Percentiles rank a stretch among this genome's conserved stretches.
Conservation (phyloP, 768 basidiomycete species). For the Calocera cornea region DNA sequence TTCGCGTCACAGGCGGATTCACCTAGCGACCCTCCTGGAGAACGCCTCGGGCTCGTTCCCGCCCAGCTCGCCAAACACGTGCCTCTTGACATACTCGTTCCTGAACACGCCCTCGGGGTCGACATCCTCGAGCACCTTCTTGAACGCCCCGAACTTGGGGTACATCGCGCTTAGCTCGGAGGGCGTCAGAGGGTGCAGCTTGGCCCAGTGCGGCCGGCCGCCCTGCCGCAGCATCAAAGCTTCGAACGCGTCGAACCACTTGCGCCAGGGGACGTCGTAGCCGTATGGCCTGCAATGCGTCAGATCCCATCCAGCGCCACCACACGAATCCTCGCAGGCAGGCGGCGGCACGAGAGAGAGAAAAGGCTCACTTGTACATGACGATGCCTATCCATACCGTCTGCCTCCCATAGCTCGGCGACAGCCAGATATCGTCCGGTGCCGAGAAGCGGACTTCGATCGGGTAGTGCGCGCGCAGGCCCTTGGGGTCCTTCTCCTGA, state of each 20-base stretch:
- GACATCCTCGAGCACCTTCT: conserved; percentile 45
- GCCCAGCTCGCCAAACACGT: conserved; percentile 50
- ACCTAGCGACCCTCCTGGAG: not conserved
- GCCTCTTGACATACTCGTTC: conserved; percentile 80
- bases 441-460: conserved; percentile 85
- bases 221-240: conserved; percentile 48
- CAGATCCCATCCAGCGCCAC: not conserved
- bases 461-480: conserved; percentile 79
- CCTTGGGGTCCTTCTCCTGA: conserved; percentile 53
- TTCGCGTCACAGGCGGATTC: not conserved
- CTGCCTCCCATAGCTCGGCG: conserved; percentile 62
- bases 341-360: too few species aligned
- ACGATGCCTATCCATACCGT: conserved; percentile 96
- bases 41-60: not conserved
- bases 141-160: conserved; percentile 69
- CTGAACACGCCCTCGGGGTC: conserved; percentile 40
- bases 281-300: conserved; percentile 58
- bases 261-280: conserved; percentile 64
- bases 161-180: conserved; percentile 52
- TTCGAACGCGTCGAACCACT: conserved; percentile 66
- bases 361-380: conserved; percentile 69
- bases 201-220: conserved; percentile 94
- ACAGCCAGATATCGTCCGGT: conserved; percentile 86
- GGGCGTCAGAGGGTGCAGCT: conserved; percentile 64
- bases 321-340: not conserved